phyloP scores from a whole-genome alignment of 2,329 filamentous ascomycete species.

The Phialophora tarda region DNA sequence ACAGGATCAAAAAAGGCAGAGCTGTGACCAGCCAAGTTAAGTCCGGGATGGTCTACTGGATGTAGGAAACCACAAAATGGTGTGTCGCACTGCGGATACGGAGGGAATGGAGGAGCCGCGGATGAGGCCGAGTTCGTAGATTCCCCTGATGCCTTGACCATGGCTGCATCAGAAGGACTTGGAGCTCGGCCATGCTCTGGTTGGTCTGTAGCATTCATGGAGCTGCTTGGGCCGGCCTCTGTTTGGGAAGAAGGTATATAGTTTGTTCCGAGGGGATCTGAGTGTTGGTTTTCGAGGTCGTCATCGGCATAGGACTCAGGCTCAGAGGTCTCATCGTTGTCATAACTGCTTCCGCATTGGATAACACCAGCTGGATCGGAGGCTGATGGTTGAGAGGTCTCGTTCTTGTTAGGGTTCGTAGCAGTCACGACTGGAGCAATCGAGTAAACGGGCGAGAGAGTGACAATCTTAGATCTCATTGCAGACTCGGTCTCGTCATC shows the following conservation, averaged over 20 bases:
- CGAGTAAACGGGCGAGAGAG: neutral
- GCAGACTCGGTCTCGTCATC: conserved; percentile 9
- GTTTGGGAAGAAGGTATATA: neutral
- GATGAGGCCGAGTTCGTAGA: neutral
- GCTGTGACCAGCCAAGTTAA: conserved; percentile 28
- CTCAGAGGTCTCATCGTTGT: neutral
- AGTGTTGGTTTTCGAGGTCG: conserved; percentile 8
- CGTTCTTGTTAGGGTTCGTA: neutral
- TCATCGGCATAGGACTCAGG: conserved; percentile 8
- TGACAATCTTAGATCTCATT: neutral
- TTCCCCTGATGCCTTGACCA: conserved; percentile 42
- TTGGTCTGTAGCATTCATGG: neutral
- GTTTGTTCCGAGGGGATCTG: neutral
- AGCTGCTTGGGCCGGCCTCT: conserved; percentile 1
- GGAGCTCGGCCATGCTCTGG: conserved; percentile 37
- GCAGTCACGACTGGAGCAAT: neutral
- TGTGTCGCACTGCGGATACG: neutral
- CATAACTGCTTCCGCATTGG: neutral
- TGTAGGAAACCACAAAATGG: neutral
- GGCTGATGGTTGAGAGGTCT: neutral
- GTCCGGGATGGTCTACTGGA: conserved; percentile 7
- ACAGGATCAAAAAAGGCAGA: conserved; percentile 27
- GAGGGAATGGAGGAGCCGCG: conserved; percentile 4
- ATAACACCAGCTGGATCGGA: neutral
- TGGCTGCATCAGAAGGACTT: conserved; percentile 49